Evolutionary conservation across 495 filamentous ascomycete genomes (phyloP).

Genomic region (Penicillium cataractarum): DNA sequence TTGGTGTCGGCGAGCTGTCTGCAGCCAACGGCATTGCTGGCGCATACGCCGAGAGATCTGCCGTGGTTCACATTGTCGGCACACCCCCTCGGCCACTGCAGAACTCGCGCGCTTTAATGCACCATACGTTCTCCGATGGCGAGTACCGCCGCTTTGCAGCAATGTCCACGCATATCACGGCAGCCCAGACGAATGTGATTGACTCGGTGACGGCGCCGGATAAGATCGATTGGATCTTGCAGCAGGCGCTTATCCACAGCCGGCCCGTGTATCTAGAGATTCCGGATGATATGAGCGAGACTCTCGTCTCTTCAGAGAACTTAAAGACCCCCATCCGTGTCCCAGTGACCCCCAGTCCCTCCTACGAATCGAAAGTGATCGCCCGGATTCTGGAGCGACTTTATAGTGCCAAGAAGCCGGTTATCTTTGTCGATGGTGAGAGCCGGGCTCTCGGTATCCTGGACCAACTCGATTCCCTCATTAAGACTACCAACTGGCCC

Average conservation of each 20-base stretch:
- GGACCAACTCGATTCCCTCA: slow-evolving; percentile 33
- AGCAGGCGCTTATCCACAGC: slow-evolving; percentile 41
- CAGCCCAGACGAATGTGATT: slow-evolving; percentile 41
- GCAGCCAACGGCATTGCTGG: slow-evolving; percentile 75
- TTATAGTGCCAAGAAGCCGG: slow-evolving; percentile 36
- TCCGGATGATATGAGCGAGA: slow-evolving; percentile 46
- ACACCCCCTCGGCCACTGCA: slow-evolving; percentile 39
- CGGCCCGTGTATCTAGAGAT: slow-evolving; percentile 50
- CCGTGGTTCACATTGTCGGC: slow-evolving; percentile 83
- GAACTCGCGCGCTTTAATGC: slow-evolving; percentile 36
- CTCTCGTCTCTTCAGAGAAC: slow-evolving; percentile 29
- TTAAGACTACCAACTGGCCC: slow-evolving; percentile 34
- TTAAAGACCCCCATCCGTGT: slow-evolving; percentile 25
- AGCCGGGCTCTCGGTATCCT: slow-evolving; percentile 30
- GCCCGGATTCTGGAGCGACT: slow-evolving; percentile 33
- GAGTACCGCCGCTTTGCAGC: slow-evolving; percentile 43
- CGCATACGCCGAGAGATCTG: slow-evolving; percentile 73
- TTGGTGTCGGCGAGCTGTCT: slow-evolving; percentile 79
- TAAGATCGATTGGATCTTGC: slow-evolving; percentile 43
- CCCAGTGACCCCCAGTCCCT: slow-evolving; percentile 15
- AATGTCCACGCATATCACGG: slow-evolving; percentile 43
- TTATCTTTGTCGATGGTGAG: slow-evolving; percentile 44
- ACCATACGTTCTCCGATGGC: slow-evolving; percentile 52
- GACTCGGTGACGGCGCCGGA: slow-evolving; percentile 40
- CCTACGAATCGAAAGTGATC: slow-evolving; percentile 25